Evolutionary conservation across 805 yeast genomes (phyloP).

Genomic region (Zygoascus biomembranicola): DNA sequence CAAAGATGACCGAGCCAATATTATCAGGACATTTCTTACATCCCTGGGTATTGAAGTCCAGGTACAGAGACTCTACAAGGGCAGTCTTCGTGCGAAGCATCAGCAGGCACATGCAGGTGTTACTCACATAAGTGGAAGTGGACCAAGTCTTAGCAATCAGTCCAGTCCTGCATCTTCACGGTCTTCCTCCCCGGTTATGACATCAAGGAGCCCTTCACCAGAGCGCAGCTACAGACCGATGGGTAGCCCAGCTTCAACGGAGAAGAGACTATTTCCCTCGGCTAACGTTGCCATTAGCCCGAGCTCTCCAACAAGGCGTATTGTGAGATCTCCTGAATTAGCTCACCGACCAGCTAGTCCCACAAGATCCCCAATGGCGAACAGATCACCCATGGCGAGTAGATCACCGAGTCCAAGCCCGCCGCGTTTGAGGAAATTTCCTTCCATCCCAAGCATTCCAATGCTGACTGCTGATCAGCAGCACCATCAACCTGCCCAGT

Average conservation of each 20-base stretch:
- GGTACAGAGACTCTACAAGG: slow-evolving; percentile 55
- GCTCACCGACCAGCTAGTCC: background rate
- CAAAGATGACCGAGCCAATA: slow-evolving; percentile 36
- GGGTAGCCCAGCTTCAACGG: slow-evolving; percentile 9
- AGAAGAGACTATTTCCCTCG: background rate
- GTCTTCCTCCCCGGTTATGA: slow-evolving; percentile 1
- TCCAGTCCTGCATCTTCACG: background rate
- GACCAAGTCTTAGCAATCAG: background rate
- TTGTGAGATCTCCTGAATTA: background rate
- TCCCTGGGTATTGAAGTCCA: slow-evolving; percentile 54
- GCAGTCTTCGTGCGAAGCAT: slow-evolving; percentile 1
- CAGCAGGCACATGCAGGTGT: background rate
- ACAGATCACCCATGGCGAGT: background rate
- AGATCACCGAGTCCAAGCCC: background rate
- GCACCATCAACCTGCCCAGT: background rate
- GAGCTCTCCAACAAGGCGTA: background rate
- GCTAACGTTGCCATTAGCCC: background rate
- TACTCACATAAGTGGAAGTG: background rate
- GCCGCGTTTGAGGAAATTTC: background rate
- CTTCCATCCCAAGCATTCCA: background rate
- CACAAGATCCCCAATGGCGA: background rate
- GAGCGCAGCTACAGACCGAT: background rate
- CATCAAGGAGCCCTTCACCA: background rate
- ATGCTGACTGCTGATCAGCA: background rate
- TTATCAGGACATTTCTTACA: slow-evolving; percentile 42